A percentile compares a stretch with the other conserved stretches of the same genome.
Evolutionary conservation across 805 yeast species (phyloP).

Genomic region (Metschnikowia baotianmanensis): DNA sequence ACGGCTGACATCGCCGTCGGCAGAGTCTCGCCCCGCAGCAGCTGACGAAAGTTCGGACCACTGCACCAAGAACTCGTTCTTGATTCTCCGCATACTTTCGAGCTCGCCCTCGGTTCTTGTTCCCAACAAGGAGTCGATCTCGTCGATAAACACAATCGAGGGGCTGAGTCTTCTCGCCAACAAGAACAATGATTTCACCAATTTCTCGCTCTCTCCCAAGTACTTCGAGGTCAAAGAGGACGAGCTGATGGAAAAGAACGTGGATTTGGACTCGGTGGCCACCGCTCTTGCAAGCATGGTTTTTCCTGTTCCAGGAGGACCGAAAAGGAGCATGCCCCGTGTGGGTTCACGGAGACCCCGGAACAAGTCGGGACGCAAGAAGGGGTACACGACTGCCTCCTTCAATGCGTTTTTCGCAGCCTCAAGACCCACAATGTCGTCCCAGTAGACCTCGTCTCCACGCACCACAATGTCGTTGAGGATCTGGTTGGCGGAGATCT

Average conservation of each 20-base stretch:
- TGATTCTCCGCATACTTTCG: conserved; percentile 85
- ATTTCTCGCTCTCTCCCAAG: conserved; percentile 90
- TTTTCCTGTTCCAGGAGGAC: conserved; percentile 99
- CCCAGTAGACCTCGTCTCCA: conserved; percentile 93
- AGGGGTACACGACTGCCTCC: conserved; percentile 95
- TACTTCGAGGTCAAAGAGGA: conserved; percentile 85
- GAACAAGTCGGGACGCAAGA: conserved; percentile 88
- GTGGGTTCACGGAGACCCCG: conserved; percentile 92
- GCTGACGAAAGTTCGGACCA: conserved; percentile 93
- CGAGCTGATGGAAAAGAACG: conserved; percentile 89
- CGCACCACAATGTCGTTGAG: conserved; percentile 82
- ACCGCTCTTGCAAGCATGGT: conserved; percentile 97
- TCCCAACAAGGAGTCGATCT: conserved; percentile 86
- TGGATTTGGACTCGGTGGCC: conserved; percentile 90
- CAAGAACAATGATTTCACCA: conserved; percentile 83
- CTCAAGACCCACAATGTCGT: conserved; percentile 89
- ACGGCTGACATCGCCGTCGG: conserved; percentile 43
- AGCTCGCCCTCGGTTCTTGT: conserved; percentile 75
- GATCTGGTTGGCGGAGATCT: conserved; percentile 74
- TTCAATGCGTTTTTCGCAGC: conserved; percentile 85
- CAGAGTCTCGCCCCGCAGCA: conserved; percentile 62
- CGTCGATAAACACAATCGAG: conserved; percentile 91
- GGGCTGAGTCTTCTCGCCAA: conserved; percentile 87
- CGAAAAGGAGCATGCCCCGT: conserved; percentile 92
- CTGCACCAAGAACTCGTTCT: conserved; percentile 89